phyloP scores from a whole-genome alignment of 805 yeast genomes.

The Candida railenensis region DNA sequence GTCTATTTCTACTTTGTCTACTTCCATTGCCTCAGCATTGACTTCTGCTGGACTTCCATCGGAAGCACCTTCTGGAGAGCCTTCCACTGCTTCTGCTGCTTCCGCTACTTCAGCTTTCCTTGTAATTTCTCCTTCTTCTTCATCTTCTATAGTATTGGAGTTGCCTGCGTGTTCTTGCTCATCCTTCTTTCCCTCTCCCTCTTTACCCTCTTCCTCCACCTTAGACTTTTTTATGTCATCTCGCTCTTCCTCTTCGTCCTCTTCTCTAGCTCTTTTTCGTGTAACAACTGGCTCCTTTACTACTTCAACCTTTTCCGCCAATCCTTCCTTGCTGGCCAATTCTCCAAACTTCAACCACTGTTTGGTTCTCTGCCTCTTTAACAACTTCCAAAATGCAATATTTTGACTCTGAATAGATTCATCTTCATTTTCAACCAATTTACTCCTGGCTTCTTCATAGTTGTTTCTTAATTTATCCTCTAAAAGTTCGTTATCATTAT shows the following conservation, averaged over 20 bases:
- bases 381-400: conserved; percentile 32
- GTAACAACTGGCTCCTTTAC: conserved; percentile 1
- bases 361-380: conserved; percentile 19
- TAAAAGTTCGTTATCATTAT: not conserved
- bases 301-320: conserved; percentile 5
- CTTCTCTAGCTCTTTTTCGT: conserved; percentile 2
- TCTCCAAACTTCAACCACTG: conserved; percentile 28
- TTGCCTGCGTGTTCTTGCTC: too few species aligned
- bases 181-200: not conserved
- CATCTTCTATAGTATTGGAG: too few species aligned
- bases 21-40: not conserved
- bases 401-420: conserved; percentile 14
- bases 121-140: conserved; percentile 14
- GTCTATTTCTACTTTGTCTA: not conserved
- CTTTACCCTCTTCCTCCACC: conserved; percentile 1
- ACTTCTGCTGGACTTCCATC: not conserved
- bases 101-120: not conserved
- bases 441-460: not conserved
- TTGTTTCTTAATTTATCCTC: not conserved
- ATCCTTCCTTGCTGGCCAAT: conserved; percentile 5
- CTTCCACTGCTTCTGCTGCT: too few species aligned
- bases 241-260: conserved; percentile 5
- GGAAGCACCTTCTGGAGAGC: too few species aligned
- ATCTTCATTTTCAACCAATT: conserved; percentile 4
- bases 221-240: not conserved